phyloP scores from a whole-genome alignment of 257 asterid genomes.

The Hygrophila difformis region DNA sequence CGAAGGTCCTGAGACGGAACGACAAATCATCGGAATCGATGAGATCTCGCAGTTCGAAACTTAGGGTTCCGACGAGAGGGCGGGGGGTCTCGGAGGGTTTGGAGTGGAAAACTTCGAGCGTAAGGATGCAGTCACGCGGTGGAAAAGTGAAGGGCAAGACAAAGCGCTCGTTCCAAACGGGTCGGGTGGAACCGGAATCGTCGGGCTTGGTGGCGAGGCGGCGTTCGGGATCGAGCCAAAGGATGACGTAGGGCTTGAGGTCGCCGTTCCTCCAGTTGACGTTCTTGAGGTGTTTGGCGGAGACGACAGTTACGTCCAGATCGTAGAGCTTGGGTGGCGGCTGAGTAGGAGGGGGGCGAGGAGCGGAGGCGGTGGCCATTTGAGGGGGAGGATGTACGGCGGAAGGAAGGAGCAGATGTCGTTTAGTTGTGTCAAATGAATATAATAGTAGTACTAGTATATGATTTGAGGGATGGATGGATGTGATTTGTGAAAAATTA shows the following conservation, averaged over 20 bases:
- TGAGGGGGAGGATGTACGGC: too few relatives aligned
- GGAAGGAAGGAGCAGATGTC: too few relatives aligned
- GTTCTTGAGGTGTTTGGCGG: constrained; percentile 82
- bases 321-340: constrained; percentile 46
- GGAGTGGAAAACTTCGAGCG: constrained; percentile 77
- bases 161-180: constrained; percentile 88
- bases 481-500: too few relatives aligned
- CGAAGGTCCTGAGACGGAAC: constrained; percentile 26
- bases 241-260: constrained; percentile 70
- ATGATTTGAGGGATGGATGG: too few relatives aligned
- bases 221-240: constrained; percentile 83
- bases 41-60: constrained; percentile 46
- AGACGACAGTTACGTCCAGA: constrained; percentile 58
- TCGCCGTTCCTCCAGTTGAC: constrained; percentile 85
- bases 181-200: constrained; percentile 55
- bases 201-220: constrained; percentile 81
- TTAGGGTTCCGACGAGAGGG: constrained; percentile 68
- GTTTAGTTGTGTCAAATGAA: too few relatives aligned
- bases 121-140: constrained; percentile 43
- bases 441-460: too few relatives aligned
- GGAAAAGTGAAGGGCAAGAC: constrained; percentile 43
- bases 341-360: constrained; percentile 35
- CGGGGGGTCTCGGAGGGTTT: constrained; percentile 71
- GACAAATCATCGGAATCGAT: constrained; percentile 28
- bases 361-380: constrained; percentile 29